phyloP scores from a whole-genome alignment of 805 yeast species.

The Starmerella apicola region DNA sequence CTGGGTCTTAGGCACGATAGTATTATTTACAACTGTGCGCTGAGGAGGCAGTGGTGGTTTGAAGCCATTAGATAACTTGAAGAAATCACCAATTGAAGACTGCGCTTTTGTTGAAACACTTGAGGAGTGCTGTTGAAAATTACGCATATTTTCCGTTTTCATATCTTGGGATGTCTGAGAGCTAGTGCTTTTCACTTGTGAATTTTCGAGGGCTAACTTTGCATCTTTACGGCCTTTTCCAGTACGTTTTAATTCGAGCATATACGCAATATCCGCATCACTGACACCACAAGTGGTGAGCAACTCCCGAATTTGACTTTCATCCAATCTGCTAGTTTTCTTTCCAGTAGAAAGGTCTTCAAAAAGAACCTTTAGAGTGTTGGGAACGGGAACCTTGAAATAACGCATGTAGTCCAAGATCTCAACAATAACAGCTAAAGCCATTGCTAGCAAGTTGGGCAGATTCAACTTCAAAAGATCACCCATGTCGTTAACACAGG shows the following conservation, averaged over 20 bases:
- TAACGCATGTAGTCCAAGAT: constrained; percentile 24
- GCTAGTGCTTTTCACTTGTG: not conserved
- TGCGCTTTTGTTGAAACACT: not conserved
- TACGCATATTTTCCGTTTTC: no score
- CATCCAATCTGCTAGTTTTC: constrained; percentile 57
- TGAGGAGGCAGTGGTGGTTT: constrained; percentile 1
- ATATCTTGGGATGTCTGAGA: not conserved
- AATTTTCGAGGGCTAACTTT: no score
- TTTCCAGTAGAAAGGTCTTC: constrained; percentile 36
- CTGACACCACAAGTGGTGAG: constrained; percentile 23
- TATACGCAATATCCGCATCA: constrained; percentile 9
- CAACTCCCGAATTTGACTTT: constrained; percentile 53
- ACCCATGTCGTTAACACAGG: constrained; percentile 55
- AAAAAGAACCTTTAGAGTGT: constrained; percentile 41
- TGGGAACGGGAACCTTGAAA: constrained; percentile 37
- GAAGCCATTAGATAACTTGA: constrained; percentile 3
- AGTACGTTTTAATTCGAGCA: not conserved
- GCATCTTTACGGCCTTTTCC: not conserved
- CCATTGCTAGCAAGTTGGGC: constrained; percentile 40
- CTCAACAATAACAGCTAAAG: constrained; percentile 19
- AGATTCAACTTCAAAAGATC: constrained; percentile 80
- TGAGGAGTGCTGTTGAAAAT: no score
- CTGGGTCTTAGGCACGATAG: constrained; percentile 7
- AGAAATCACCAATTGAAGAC: constrained; percentile 10
- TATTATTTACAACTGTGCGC: constrained; percentile 7